Percentiles rank a stretch among this genome's conserved stretches.
Conservation (phyloP, 129 eudicot species). For the Flaveria brownii region DNA sequence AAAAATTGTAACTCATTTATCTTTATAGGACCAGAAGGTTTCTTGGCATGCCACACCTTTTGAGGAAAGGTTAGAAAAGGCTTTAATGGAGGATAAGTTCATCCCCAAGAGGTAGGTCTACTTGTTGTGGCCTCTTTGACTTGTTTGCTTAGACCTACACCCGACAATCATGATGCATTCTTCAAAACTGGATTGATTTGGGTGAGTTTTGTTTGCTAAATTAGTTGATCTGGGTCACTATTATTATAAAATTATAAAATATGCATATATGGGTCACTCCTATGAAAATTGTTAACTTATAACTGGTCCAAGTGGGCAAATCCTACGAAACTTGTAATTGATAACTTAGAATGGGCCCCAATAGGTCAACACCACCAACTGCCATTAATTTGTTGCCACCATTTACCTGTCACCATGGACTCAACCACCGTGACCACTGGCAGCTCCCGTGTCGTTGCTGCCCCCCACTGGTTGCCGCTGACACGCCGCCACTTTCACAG, state of each 20-base stretch:
- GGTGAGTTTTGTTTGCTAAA: neutral
- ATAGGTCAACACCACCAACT: neutral
- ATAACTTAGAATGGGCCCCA: neutral
- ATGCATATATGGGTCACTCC: neutral
- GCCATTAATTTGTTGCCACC: too few relatives aligned
- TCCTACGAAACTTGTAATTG: too few relatives aligned
- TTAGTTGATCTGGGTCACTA: neutral
- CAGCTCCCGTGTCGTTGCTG: too few relatives aligned
- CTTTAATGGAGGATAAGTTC: conserved; percentile 56
- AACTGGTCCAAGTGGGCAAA: neutral
- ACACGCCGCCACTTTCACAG: too few relatives aligned
- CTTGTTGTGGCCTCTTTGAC: neutral
- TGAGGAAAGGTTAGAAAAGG: conserved; percentile 81
- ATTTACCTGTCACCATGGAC: too few relatives aligned
- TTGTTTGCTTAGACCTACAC: neutral
- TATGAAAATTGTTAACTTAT: neutral
- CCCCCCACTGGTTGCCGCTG: too few relatives aligned
- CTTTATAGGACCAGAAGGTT: conserved; percentile 77
- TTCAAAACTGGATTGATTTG: neutral
- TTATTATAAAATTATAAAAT: too few relatives aligned
- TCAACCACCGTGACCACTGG: too few relatives aligned
- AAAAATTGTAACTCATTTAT: neutral
- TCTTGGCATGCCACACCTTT: conserved; percentile 93
- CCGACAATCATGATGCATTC: neutral
- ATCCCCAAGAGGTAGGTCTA: conserved; percentile 50